Evolutionary conservation across 2,329 filamentous ascomycete genomes (phyloP).

Genomic region (Fusarium buharicum): DNA sequence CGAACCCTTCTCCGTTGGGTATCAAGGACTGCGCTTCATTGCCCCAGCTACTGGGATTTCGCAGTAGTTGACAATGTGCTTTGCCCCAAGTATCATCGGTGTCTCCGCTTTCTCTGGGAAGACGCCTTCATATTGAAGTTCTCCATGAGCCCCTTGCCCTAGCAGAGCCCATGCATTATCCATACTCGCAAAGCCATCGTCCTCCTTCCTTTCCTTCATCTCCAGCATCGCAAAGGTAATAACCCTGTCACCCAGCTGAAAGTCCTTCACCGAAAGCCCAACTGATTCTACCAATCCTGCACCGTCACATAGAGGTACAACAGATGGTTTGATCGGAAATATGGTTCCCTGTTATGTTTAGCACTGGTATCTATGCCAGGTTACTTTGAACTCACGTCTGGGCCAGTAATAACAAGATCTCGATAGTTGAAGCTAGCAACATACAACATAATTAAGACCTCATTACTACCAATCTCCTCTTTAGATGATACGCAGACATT

Average conservation of each 20-base stretch:
- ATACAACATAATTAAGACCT: slow-evolving; percentile 69
- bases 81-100: slow-evolving; percentile 66
- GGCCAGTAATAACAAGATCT: slow-evolving; percentile 56
- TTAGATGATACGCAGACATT: slow-evolving; percentile 25
- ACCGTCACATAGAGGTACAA: slow-evolving; percentile 53
- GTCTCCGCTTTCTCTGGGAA: slow-evolving; percentile 65
- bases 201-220: slow-evolving; percentile 30
- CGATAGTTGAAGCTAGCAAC: slow-evolving; percentile 62
- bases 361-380: too few species aligned
- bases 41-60: slow-evolving; percentile 66
- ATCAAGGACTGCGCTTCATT: slow-evolving; percentile 62
- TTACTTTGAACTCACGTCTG: slow-evolving; percentile 39
- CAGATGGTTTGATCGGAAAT: slow-evolving; percentile 40
- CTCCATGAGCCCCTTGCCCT: slow-evolving; percentile 67
- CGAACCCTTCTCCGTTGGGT: slow-evolving; percentile 61
- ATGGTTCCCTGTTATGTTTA: slow-evolving; percentile 39
- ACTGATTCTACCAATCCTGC: slow-evolving; percentile 59
- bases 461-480: slow-evolving; percentile 61
- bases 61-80: slow-evolving; percentile 70
- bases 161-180: slow-evolving; percentile 57
- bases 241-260: slow-evolving; percentile 66
- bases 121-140: slow-evolving; percentile 65
- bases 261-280: slow-evolving; percentile 59
- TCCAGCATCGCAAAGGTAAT: slow-evolving; percentile 56
- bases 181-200: slow-evolving; percentile 40